Evolutionary conservation across 495 filamentous ascomycete genomes (phyloP), one percentile per base, ranked within the genome.

Genomic region (Tetracladium marchalianum): DNA sequence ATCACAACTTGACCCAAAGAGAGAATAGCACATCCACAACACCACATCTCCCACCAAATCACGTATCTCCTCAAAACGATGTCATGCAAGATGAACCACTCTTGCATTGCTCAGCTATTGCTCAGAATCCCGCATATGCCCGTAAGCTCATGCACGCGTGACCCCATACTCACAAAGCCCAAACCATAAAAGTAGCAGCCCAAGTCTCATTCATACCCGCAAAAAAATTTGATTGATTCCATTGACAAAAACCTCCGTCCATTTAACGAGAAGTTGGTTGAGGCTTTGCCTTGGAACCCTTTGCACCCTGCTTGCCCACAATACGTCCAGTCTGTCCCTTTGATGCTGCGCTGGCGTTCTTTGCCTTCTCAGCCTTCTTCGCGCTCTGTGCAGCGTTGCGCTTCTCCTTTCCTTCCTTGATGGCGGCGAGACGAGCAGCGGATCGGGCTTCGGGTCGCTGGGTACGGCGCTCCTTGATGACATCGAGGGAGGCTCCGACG

Each of bases 331-430:
- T 72, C 72, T 87, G 75, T 55, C 88, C 90, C 72, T 84, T 82
- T 62, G 81, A 75, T 41, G 78, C 76, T 37, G 60, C 54, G 49
- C 82, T 79, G 51, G 90, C 92, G 58, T 53, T 75, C 87, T 97
- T 99, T 55, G 92, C 92, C 87, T 99, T 99, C 73, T 97, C 93
- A 36, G 84, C 81, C 86, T 96, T 97, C 87, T 99, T 99, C 69
- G 81, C 81, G 67, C 77, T 83, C 69, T 84, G 79, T 41, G 80
- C 76, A 47, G 78, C 87, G 51, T 80, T 71, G 75, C 90, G 92
- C 87, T 96, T 95, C 68, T 92, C 90, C 82, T 99, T 99, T 69
- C 80, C 81, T 61, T 88, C 86, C 72, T 85, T 86, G 76, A 96
- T 92, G 68, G 93, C 93, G 60, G 82, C 75, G 52, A 77, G 72